Conservation (phyloP, 1,284 basidiomycete genomes). For the Austroboletus niveus region DNA sequence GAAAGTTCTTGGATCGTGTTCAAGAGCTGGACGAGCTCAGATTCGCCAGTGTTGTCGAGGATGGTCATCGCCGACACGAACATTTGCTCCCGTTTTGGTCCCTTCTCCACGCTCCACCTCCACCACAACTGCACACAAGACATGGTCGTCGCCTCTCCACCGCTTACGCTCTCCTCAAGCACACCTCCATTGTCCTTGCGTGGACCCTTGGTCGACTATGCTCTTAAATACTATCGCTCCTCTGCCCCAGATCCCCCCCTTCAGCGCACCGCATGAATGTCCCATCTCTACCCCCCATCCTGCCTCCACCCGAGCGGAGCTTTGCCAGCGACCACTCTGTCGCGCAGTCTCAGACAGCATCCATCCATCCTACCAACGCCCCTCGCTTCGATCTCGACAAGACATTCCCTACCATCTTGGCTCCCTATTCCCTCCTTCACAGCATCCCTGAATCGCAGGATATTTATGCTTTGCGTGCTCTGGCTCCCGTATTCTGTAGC, state of each 20-base stretch:
- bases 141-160: too few relatives aligned
- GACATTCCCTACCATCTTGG: constrained; percentile 33
- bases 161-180: neutral
- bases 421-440: constrained; percentile 24
- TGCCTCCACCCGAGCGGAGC: neutral
- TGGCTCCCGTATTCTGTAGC: constrained; percentile 21
- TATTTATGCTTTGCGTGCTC: constrained; percentile 27
- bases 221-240: neutral
- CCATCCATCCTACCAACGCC: neutral
- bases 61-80: constrained; percentile 34
- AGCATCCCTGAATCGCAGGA: constrained; percentile 23
- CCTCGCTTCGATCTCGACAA: constrained; percentile 29
- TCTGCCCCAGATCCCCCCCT: too few relatives aligned
- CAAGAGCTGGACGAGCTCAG: constrained; percentile 69
- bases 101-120: neutral
- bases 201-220: constrained; percentile 12
- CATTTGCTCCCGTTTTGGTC: constrained; percentile 8
- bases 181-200: constrained; percentile 19
- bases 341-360: constrained; percentile 5
- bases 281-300: too few relatives aligned
- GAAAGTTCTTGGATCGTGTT: constrained; percentile 73
- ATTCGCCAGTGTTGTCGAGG: constrained; percentile 39
- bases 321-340: constrained; percentile 15
- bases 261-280: too few relatives aligned
- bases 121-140: neutral